phyloP scores from a whole-genome alignment of 345 rosid genomes.

The Capsella bursapastoris region DNA sequence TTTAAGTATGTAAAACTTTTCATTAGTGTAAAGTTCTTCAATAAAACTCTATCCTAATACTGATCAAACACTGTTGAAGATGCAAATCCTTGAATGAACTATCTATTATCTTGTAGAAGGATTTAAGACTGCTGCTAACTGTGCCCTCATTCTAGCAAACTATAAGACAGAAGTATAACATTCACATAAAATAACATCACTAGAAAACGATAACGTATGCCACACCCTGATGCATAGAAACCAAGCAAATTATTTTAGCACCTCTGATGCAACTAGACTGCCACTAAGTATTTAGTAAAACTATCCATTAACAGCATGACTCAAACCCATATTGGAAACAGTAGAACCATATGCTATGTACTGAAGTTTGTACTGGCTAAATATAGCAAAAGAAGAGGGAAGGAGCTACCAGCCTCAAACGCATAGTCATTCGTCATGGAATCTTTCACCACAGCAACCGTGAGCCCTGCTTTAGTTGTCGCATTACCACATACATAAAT shows the following conservation, averaged over 20 bases:
- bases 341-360: slow-evolving; percentile 28
- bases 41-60: slow-evolving; percentile 24
- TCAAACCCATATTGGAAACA: slow-evolving; percentile 31
- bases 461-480: slow-evolving; percentile 90
- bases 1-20: slow-evolving; percentile 28
- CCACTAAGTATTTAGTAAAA: slow-evolving; percentile 8
- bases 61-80: slow-evolving; percentile 26
- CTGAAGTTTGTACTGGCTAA: slow-evolving; percentile 20
- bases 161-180: slow-evolving; percentile 24
- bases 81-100: slow-evolving; percentile 28
- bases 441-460: slow-evolving; percentile 97
- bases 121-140: slow-evolving; percentile 19
- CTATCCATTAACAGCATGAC: slow-evolving; percentile 23
- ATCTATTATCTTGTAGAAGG: slow-evolving; percentile 13
- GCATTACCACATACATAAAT: slow-evolving; percentile 98
- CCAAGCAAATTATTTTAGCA: slow-evolving; percentile 2
- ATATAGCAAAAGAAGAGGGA: slow-evolving; percentile 23
- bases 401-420: slow-evolving; percentile 87
- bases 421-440: slow-evolving; percentile 89
- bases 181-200: slow-evolving; percentile 15
- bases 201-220: slow-evolving; percentile 5
- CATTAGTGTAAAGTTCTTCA: slow-evolving; percentile 11
- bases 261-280: slow-evolving; percentile 21
- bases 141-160: slow-evolving; percentile 8
- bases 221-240: slow-evolving; percentile 7